Evolutionary conservation across 73 alveolate genomes (phyloP), one percentile per base, ranked within the genome.

Genomic region (Paramecium sonneborni): DNA sequence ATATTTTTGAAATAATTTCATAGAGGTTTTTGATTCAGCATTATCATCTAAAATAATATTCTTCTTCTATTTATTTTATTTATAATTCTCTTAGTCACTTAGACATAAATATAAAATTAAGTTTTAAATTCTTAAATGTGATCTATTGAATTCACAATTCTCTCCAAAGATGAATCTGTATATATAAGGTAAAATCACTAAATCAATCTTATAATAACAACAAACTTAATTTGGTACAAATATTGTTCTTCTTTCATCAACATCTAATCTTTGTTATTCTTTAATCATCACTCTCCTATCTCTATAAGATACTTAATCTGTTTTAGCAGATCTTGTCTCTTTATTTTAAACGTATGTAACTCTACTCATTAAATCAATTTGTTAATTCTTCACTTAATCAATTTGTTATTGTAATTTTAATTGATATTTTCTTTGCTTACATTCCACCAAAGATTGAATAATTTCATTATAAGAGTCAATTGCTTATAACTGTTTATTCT

Each of bases 211-310:
- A 14, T 79, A 44, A 79, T 79, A 79, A 23, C 55, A 14, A 79
- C 41, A 79, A 0, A 79, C 90, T 46, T 79, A 46, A 79, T 79
- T 79, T 30, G 90, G 90, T 3, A 79, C 90, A 43, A 79, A 79
- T 79, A 79, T 79, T 0, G 90, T 79, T 79, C 90, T 79, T 39
- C 43, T 41, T 44, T 79, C 90, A 23, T 79, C 90, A 9, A 79
- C 74, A 79, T 79, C 90, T 37, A 79, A 1, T 79, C 55, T 79
- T 24, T 79, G 24, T 15, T 43, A 79, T 79, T 79, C 90, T 41
- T 44, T 79, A 10, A 79, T 23, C 28, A 79, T 18, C 12, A 79
- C 74, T 79, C 90, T 79, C 28, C 44, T 39, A 26, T 79, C 90
- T 79, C 90, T 79, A 46, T 79, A 79, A 0, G 90, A 79, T 0